Percentiles rank a stretch among this genome's conserved stretches.
These are phyloP conservation scores for Vitis hybrid DNA, from an alignment of 177 flowering plant species.

Conservation along the genomic window DNA sequence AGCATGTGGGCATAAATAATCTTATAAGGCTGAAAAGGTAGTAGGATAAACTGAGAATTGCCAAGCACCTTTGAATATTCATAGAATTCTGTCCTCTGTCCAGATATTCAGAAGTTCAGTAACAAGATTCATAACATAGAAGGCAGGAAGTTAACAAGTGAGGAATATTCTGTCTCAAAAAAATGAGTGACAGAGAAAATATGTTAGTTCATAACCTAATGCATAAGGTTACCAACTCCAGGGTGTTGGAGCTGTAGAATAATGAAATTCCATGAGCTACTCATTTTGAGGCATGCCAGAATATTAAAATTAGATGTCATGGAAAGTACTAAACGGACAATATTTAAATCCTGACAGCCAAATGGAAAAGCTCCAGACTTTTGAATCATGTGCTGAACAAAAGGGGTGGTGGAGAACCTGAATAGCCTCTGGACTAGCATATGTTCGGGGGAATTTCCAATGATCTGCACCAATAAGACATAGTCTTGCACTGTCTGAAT, in stretches of 20 bases:
- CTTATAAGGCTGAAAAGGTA: constrained; percentile 76
- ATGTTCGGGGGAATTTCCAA: constrained; percentile 79
- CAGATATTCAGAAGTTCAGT: constrained; percentile 9
- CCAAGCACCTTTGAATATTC: constrained; percentile 72
- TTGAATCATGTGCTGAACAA: not conserved
- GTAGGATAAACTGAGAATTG: constrained; percentile 65
- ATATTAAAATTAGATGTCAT: not conserved
- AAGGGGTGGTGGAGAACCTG: constrained; percentile 41
- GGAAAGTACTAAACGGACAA: not conserved
- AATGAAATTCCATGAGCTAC: not conserved
- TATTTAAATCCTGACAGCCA: not conserved
- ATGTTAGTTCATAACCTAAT: too few relatives aligned
- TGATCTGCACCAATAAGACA: constrained; percentile 98
- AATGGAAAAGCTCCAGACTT: not conserved
- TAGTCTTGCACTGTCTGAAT: constrained; percentile 84
- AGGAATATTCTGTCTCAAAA: too few relatives aligned
- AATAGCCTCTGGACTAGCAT: constrained; percentile 78
- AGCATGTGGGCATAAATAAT: constrained; percentile 73
- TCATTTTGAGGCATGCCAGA: not conserved
- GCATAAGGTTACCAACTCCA: too few relatives aligned
- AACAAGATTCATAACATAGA: constrained; percentile 3
- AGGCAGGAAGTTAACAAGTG: not conserved
- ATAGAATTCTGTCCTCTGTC: constrained; percentile 73
- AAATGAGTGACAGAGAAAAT: too few relatives aligned
- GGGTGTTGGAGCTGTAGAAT: not conserved